Conservation (phyloP, 2,329 filamentous ascomycete species). For the Colletotrichum cereale region DNA sequence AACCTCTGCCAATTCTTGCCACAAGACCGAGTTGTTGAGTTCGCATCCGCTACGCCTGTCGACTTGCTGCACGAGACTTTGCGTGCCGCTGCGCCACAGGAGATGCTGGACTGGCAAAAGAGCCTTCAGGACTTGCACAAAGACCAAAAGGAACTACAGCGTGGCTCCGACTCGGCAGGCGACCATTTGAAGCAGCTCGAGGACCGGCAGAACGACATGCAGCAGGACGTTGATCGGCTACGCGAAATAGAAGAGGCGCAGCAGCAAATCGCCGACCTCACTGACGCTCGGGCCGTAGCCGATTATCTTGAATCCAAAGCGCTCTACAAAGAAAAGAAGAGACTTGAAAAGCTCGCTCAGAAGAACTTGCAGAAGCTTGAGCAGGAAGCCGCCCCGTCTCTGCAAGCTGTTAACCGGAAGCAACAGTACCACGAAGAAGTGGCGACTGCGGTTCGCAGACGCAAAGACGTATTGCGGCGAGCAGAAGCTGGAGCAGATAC, state of each 20-base stretch:
- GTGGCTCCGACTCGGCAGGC: conserved; percentile 67
- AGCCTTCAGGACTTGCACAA: conserved; percentile 78
- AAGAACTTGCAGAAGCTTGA: conserved; percentile 71
- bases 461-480: conserved; percentile 65
- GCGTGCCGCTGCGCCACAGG: conserved; percentile 83
- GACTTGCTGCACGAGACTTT: conserved; percentile 89
- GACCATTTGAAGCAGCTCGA: conserved; percentile 77
- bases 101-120: conserved; percentile 85
- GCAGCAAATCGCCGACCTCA: conserved; percentile 72
- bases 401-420: conserved; percentile 78
- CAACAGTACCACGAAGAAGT: conserved; percentile 73
- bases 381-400: conserved; percentile 71
- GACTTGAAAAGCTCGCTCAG: conserved; percentile 65
- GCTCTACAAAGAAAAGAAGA: conserved; percentile 65
- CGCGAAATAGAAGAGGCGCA: conserved; percentile 79
- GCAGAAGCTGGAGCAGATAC: conserved; percentile 66
- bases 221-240: conserved; percentile 86
- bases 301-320: conserved; percentile 70
- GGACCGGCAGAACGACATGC: conserved; percentile 78
- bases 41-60: conserved; percentile 84
- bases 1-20: conserved; percentile 98
- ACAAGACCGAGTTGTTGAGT: conserved; percentile 95
- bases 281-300: conserved; percentile 74
- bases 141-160: conserved; percentile 74
- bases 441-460: conserved; percentile 65